phyloP scores from a whole-genome alignment of 345 rosid species.

The Gossypium turneri region DNA sequence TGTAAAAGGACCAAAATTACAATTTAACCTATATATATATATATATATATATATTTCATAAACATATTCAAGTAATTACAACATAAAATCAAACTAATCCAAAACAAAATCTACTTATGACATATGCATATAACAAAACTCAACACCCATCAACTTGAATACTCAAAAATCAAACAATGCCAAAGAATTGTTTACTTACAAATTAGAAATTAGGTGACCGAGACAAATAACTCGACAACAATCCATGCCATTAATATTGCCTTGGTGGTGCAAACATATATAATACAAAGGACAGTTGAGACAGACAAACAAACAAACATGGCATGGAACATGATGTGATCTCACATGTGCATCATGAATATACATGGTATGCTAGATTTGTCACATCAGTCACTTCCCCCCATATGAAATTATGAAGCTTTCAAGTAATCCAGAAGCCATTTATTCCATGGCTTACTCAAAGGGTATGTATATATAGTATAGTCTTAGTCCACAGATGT shows the following conservation, averaged over 20 bases:
- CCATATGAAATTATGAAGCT: neutral
- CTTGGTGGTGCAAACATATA: neutral
- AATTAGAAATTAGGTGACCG: neutral
- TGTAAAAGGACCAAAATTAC: too few species aligned
- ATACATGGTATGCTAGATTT: neutral
- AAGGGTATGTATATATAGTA: neutral
- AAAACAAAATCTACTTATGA: too few species aligned
- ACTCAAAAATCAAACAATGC: too few species aligned
- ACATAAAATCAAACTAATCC: too few species aligned
- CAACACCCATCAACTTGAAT: too few species aligned
- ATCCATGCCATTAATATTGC: neutral
- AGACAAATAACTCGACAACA: neutral
- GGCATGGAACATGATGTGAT: constrained; percentile 7
- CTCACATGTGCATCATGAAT: neutral
- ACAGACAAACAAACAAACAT: neutral
- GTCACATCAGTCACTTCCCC: neutral
- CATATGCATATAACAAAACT: too few species aligned
- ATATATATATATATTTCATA: too few species aligned
- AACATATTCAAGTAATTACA: too few species aligned
- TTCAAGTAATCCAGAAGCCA: neutral
- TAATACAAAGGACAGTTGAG: neutral
- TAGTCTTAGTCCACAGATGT: too few species aligned
- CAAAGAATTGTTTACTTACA: neutral
- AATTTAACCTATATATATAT: too few species aligned
- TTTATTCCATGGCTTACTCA: neutral